A percentile compares a stretch with the other conserved stretches of the same genome.
Evolutionary conservation across 331 rosid genomes (phyloP).

Genomic region (Cydonia oblonga): DNA sequence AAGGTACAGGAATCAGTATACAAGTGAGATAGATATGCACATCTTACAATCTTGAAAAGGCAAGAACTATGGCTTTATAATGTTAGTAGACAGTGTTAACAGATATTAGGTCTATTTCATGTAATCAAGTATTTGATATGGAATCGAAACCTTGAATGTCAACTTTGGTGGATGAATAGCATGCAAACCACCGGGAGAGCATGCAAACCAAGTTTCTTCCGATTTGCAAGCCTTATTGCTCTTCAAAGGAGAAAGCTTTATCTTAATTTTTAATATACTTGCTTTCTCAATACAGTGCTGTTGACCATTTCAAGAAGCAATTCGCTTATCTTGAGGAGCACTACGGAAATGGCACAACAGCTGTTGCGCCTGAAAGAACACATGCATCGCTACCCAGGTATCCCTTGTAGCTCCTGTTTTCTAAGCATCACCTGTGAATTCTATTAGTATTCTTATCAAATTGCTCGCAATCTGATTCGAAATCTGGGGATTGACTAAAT

Average conservation of each 20-base stretch:
- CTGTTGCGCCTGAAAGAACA: conserved; percentile 82
- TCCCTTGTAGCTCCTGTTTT: conserved; percentile 1
- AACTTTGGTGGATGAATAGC: not conserved
- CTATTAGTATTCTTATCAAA: not conserved
- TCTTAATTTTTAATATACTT: not conserved
- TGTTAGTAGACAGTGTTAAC: not conserved
- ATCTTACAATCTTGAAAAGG: not conserved
- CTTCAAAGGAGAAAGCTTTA: not conserved
- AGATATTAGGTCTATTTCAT: not conserved
- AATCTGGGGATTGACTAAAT: conserved; percentile 12
- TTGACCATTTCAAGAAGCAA: conserved; percentile 97
- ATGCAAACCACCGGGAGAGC: not conserved
- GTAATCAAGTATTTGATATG: not conserved
- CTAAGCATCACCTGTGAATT: not conserved
- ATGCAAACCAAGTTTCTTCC: not conserved
- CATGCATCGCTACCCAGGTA: conserved; percentile 98
- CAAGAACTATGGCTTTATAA: not conserved
- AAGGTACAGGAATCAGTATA: not conserved
- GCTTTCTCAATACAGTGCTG: conserved; percentile 55
- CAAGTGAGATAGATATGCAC: not conserved
- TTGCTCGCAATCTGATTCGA: conserved; percentile 1
- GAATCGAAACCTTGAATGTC: not conserved
- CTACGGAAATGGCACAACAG: conserved; percentile 80
- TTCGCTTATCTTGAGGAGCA: conserved; percentile 98
- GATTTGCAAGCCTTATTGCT: not conserved